These are phyloP conservation scores for Neurospora sp. DNA, from an alignment of 495 filamentous ascomycete species.

Conservation along the genomic window DNA sequence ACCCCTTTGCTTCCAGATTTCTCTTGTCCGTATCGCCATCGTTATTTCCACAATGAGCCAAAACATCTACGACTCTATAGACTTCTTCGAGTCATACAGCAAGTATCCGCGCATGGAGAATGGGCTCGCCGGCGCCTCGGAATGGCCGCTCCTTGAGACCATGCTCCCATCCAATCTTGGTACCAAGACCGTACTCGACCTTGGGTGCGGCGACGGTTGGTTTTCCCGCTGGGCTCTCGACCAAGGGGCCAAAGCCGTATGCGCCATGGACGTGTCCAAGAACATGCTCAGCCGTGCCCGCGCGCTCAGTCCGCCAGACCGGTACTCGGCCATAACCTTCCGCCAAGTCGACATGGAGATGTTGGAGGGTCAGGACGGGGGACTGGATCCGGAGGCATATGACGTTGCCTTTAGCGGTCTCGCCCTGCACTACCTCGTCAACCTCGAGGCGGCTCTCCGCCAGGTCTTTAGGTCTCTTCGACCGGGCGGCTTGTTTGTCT, in stretches of 20 bases:
- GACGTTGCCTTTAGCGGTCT: conserved; percentile 28
- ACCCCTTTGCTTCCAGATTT: background rate
- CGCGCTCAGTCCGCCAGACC: conserved; percentile 15
- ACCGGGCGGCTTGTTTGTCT: conserved; percentile 14
- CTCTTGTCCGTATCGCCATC: background rate
- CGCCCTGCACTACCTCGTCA: conserved; percentile 25
- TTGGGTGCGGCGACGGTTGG: conserved; percentile 32
- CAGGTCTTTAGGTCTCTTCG: background rate
- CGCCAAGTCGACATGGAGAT: conserved; percentile 21
- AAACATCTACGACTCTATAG: conserved; percentile 26
- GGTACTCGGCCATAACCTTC: conserved; percentile 13
- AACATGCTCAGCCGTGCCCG: conserved; percentile 25
- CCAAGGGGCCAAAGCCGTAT: conserved; percentile 18
- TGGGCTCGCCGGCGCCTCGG: conserved; percentile 17
- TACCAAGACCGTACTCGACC: conserved; percentile 19
- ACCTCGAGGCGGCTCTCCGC: conserved; percentile 7
- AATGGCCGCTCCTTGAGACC: conserved; percentile 22
- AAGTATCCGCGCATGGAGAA: conserved; percentile 17
- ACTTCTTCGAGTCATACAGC: conserved; percentile 27
- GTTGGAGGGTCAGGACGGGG: background rate
- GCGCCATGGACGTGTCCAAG: conserved; percentile 26
- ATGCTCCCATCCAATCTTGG: conserved; percentile 18
- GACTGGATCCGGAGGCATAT: conserved; percentile 8
- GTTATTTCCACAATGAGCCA: conserved; percentile 16
- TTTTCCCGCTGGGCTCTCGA: conserved; percentile 24